phyloP scores from a whole-genome alignment of 352 stramenopile species.

The Saprolegnia parasitica region DNA sequence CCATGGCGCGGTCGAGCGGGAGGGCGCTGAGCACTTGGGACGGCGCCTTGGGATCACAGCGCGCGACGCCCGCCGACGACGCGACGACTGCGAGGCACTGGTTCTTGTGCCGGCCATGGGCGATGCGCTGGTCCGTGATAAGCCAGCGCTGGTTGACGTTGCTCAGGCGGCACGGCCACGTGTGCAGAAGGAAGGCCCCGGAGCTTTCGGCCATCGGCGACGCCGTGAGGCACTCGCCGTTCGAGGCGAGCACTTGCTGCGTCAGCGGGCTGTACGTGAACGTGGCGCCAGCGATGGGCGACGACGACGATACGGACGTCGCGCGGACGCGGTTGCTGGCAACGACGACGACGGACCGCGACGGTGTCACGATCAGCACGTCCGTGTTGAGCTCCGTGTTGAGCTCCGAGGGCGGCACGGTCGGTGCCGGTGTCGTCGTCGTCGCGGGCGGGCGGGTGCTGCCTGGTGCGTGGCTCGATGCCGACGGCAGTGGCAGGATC shows the following conservation, averaged over 20 bases:
- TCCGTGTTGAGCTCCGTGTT: not conserved
- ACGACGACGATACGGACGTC: not conserved
- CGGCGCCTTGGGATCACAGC: not conserved
- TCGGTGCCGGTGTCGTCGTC: conserved; percentile 7
- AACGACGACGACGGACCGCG: not conserved
- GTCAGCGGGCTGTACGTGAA: conserved; percentile 1
- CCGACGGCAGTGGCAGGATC: not conserved
- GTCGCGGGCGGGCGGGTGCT: not conserved
- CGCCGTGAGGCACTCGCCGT: not conserved
- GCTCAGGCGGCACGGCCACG: conserved; percentile 8
- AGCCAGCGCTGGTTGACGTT: conserved; percentile 13
- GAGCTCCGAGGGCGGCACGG: not conserved
- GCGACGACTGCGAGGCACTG: not conserved
- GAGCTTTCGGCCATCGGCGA: not conserved
- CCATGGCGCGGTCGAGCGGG: not conserved
- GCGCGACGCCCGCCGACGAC: not conserved
- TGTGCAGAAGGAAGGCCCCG: not conserved
- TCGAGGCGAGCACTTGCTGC: not conserved
- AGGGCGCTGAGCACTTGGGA: conserved; percentile 3
- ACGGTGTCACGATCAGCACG: not conserved
- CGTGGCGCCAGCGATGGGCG: not conserved
- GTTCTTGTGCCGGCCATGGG: conserved; percentile 3
- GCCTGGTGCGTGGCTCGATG: not conserved
- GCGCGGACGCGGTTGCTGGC: not conserved
- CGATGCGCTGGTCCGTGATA: not conserved